Evolutionary conservation across 805 yeast species (phyloP).

Genomic region (Cephaloascus albidus): DNA sequence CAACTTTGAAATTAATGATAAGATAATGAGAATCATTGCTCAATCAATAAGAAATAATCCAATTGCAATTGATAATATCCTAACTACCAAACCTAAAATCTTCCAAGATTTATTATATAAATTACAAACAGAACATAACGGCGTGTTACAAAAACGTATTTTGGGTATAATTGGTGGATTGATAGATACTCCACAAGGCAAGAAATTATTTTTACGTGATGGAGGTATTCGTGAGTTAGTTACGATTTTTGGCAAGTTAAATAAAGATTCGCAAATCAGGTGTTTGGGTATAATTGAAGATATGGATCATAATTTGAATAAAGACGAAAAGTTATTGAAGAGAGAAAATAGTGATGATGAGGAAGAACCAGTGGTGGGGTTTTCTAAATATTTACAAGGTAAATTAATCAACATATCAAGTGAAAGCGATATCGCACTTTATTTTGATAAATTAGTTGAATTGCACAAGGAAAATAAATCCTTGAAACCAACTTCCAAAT

Average conservation of each 20-base stretch:
- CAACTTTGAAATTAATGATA: conserved; percentile 29
- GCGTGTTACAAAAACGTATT: conserved; percentile 32
- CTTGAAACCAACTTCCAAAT: conserved; percentile 25
- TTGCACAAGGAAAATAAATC: conserved; percentile 19
- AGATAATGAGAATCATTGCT: conserved; percentile 51
- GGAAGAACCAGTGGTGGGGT: conserved; percentile 1
- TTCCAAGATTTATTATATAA: conserved; percentile 8
- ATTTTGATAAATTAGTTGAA: conserved; percentile 13
- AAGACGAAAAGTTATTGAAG: conserved; percentile 5
- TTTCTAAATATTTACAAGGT: neutral
- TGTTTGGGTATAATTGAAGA: conserved; percentile 34
- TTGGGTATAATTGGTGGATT: conserved; percentile 45
- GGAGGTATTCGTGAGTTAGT: conserved; percentile 13
- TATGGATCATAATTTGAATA: conserved; percentile 32
- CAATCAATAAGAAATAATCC: conserved; percentile 70
- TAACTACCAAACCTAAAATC: conserved; percentile 11
- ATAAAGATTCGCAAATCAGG: conserved; percentile 22
- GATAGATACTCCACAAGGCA: conserved; percentile 24
- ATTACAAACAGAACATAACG: conserved; percentile 9
- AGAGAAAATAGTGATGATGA: conserved; percentile 5
- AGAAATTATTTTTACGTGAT: conserved; percentile 7
- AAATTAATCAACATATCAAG: too few species aligned
- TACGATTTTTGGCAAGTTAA: conserved; percentile 9
- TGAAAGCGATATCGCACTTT: neutral
- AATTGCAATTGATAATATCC: conserved; percentile 37